Percentiles rank a stretch among this genome's conserved stretches.
Evolutionary conservation across 2,329 filamentous ascomycete genomes (phyloP).

Genomic region (Tolypocladium cylindrosporum): DNA sequence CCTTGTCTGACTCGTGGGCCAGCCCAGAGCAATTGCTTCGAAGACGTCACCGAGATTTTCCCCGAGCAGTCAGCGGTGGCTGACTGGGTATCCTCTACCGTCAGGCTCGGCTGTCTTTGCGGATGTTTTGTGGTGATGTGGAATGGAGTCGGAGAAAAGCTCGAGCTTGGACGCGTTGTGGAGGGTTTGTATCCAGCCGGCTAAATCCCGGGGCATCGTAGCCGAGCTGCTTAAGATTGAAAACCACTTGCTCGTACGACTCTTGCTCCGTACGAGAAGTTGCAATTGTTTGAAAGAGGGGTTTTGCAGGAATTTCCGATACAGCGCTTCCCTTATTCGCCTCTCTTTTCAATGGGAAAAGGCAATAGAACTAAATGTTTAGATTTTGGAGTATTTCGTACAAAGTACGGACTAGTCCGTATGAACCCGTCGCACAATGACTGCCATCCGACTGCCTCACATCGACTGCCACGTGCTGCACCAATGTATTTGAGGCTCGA

Average conservation of each 20-base stretch:
- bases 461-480: background rate
- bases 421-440: too few relatives aligned
- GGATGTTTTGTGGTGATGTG: background rate
- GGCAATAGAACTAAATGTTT: too few relatives aligned
- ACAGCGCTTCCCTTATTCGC: too few relatives aligned
- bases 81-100: background rate
- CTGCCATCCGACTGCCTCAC: too few relatives aligned
- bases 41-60: background rate
- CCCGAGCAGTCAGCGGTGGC: background rate
- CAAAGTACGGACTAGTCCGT: too few relatives aligned
- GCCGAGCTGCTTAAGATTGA: background rate
- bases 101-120: background rate
- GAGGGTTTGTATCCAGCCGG: background rate
- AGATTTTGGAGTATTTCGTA: too few relatives aligned
- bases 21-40: background rate
- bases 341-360: too few relatives aligned
- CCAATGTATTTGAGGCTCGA: background rate
- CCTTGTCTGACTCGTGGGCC: slow-evolving; percentile 7
- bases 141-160: background rate
- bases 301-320: too few relatives aligned
- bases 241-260: too few relatives aligned
- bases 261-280: too few relatives aligned
- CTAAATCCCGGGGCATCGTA: background rate
- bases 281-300: too few relatives aligned
- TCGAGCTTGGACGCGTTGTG: background rate